phyloP scores from a whole-genome alignment of 2,329 filamentous ascomycete genomes.

The Zalaria sp. region DNA sequence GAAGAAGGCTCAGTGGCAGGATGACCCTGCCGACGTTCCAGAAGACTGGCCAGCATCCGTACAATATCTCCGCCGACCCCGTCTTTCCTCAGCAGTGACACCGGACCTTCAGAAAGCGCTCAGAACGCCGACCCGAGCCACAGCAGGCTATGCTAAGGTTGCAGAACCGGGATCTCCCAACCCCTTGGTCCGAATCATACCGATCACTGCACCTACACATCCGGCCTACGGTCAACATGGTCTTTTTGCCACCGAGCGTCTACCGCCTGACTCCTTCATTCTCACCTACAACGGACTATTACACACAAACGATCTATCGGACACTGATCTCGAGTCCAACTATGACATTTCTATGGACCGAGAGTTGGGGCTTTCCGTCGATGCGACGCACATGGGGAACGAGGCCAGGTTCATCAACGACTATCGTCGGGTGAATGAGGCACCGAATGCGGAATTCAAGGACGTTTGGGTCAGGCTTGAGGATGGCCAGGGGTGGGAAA shows the following conservation, averaged over 20 bases:
- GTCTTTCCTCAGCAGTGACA: constrained; percentile 14
- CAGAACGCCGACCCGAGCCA: constrained; percentile 12
- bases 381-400: constrained; percentile 34
- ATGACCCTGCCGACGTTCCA: no score
- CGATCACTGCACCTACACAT: constrained; percentile 26
- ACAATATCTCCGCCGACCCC: constrained; percentile 16
- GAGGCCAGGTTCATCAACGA: constrained; percentile 40
- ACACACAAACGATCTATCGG: constrained; percentile 27
- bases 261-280: constrained; percentile 31
- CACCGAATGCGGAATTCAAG: constrained; percentile 23
- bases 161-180: constrained; percentile 16
- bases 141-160: constrained; percentile 12
- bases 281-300: constrained; percentile 36
- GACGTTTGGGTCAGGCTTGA: constrained; percentile 22
- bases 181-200: constrained; percentile 25
- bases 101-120: constrained; percentile 12
- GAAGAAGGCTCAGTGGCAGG: no score
- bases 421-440: constrained; percentile 32
- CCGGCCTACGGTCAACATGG: constrained; percentile 34
- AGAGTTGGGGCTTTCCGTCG: constrained; percentile 32
- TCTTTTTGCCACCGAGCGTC: constrained; percentile 30
- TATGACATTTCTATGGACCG: constrained; percentile 39
- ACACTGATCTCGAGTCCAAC: constrained; percentile 30
- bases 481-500: constrained; percentile 26
- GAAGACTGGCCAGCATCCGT: constrained; percentile 15